Base-by-base conservation (phyloP, 176 grass and related monocot species). In the Aegilops bicornis region DNA sequence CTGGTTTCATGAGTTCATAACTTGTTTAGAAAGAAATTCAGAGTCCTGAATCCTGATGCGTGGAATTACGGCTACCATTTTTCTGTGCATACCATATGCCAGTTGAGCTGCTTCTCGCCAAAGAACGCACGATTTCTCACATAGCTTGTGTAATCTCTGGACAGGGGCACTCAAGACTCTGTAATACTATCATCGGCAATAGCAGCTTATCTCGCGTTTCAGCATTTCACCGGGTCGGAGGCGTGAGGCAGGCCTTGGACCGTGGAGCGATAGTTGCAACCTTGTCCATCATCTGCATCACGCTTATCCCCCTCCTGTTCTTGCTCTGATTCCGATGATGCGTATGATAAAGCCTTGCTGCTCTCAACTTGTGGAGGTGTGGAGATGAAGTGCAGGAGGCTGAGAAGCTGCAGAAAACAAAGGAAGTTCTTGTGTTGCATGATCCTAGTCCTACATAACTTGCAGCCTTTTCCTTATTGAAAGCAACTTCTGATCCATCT, bases 151-250 rank as follows among this genome's bases (percentile, higher is more conserved):
- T 76, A 20, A 35, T 58, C 19, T 61, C 74, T 61, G 33, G 10
- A 73, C 81, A 97, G 92, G 54, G 85, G 89, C 29, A 89, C 86
- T 59, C 88, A 91, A 84, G 86, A 84, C 3, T 87, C 90, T 52
- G 68, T 79, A 7, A 75, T 93, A 72, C 20, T 97, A 29, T 84
- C 90, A 15, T 60, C 86, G 84, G 89, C 70, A 19, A 88, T 91
- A 29, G 82, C 87, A 2, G 76, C 11, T 20, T 97, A 79, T 79
- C 82, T 97, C 56, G 82, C 91, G 27, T 84, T 90, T 79, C 92
- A 95, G 17, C 92, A 95, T 85, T 91, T 97, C 69, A 84, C 90
- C 5, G 80, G 88, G 54, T 64, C 0, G 90, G 89, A 77, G 24
- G 84, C 56, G 10, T 91, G 25, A 72, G 58, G 75, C 88, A 10